Evolutionary conservation across 306 rosid genomes (phyloP).

Genomic region (Begonia loranthoides): DNA sequence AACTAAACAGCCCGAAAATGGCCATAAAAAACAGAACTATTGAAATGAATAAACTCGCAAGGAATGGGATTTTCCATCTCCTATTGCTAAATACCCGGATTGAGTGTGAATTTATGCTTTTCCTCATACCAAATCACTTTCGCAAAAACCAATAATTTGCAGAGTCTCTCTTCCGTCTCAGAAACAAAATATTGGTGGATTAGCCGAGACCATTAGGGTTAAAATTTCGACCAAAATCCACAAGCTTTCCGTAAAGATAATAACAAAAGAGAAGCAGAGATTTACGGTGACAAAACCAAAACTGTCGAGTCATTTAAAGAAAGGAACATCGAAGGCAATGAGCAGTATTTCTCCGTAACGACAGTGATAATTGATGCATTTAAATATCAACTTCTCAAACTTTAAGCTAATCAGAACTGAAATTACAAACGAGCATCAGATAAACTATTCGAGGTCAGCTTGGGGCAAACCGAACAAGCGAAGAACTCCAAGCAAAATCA

Average conservation of each 20-base stretch:
- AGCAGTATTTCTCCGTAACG: too few relatives aligned
- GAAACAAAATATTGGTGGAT: constrained; percentile 1
- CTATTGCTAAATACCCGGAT: constrained; percentile 75
- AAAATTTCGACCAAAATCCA: too few relatives aligned
- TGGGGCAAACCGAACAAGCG: too few relatives aligned
- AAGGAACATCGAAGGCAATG: too few relatives aligned
- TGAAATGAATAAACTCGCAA: constrained; percentile 64
- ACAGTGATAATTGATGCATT: too few relatives aligned
- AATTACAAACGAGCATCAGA: too few relatives aligned
- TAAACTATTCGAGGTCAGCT: too few relatives aligned
- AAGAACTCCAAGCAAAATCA: too few relatives aligned
- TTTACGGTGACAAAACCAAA: background rate
- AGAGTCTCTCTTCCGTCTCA: constrained; percentile 2
- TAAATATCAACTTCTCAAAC: too few relatives aligned
- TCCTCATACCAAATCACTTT: constrained; percentile 49
- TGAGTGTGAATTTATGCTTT: constrained; percentile 54
- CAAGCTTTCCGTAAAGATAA: too few relatives aligned
- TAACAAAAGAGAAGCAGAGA: too few relatives aligned
- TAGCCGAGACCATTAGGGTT: background rate
- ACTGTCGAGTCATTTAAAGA: background rate
- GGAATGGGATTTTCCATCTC: constrained; percentile 74
- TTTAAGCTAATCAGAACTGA: too few relatives aligned
- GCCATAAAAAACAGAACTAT: constrained; percentile 49
- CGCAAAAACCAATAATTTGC: background rate
- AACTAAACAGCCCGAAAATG: constrained; percentile 36